Evolutionary conservation across 2,329 filamentous ascomycete species (phyloP).

Genomic region (Fusarium sp.): DNA sequence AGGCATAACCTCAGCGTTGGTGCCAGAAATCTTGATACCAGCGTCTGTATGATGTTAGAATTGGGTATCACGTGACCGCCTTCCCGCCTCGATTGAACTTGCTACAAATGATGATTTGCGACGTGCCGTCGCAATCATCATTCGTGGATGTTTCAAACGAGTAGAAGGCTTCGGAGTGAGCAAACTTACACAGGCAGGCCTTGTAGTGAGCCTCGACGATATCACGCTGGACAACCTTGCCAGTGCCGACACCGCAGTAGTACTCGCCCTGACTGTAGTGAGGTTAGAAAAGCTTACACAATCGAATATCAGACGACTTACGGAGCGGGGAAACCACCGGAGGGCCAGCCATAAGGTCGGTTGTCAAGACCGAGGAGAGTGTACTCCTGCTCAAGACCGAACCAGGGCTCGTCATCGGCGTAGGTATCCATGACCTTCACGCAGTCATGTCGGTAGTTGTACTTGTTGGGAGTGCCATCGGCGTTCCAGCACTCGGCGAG

Average conservation of each 20-base stretch:
- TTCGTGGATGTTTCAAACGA: background rate
- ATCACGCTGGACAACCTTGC: slow-evolving; percentile 97
- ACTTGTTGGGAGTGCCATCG: slow-evolving; percentile 97
- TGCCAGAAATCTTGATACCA: slow-evolving; percentile 93
- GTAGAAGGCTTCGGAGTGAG: background rate
- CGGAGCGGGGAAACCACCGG: slow-evolving; percentile 87
- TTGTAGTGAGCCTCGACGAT: slow-evolving; percentile 81
- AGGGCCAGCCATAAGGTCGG: slow-evolving; percentile 82
- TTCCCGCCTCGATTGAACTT: background rate
- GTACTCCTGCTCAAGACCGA: slow-evolving; percentile 98
- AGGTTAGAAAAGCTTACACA: slow-evolving; percentile 26
- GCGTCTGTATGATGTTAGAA: slow-evolving; percentile 61
- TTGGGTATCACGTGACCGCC: background rate
- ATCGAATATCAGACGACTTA: slow-evolving; percentile 29
- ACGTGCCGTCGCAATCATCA: background rate
- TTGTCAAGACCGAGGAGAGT: slow-evolving; percentile 80
- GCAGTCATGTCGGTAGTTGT: slow-evolving; percentile 95
- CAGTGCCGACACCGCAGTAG: slow-evolving; percentile 92
- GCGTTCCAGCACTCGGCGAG: slow-evolving; percentile 94
- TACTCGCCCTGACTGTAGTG: slow-evolving; percentile 52
- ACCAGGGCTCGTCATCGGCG: slow-evolving; percentile 89
- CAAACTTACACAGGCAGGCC: slow-evolving; percentile 72
- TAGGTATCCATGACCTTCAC: slow-evolving; percentile 91
- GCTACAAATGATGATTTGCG: background rate
- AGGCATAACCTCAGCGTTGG: slow-evolving; percentile 99